A percentile compares a stretch with the other conserved stretches of the same genome.
These are phyloP conservation scores for Mycena haematopus DNA, from an alignment of 768 basidiomycete species.

Conservation along the genomic window DNA sequence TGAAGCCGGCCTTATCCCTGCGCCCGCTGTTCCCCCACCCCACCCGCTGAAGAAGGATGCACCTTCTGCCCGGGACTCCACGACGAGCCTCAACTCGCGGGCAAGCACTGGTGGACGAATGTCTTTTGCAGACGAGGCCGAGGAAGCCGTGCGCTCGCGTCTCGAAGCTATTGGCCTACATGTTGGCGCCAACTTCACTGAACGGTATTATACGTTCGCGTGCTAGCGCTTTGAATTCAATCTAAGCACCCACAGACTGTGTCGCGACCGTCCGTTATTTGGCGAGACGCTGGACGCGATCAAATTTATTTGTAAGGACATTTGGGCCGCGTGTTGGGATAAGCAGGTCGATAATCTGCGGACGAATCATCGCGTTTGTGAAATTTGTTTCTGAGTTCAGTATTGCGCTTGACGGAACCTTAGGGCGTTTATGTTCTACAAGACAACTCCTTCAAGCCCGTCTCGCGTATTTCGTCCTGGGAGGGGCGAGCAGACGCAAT, in stretches of 20 bases:
- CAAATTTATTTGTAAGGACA: constrained; percentile 95
- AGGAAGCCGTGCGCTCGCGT: constrained; percentile 69
- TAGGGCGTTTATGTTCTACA: constrained; percentile 95
- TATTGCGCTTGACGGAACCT: not conserved
- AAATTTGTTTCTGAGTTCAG: not conserved
- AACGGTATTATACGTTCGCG: constrained; percentile 67
- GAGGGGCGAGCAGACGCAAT: constrained; percentile 78
- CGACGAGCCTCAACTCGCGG: constrained; percentile 49
- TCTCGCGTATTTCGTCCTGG: constrained; percentile 81
- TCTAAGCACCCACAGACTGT: constrained; percentile 56
- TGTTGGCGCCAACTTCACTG: constrained; percentile 85
- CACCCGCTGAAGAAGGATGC: constrained; percentile 46
- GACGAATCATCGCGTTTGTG: constrained; percentile 87
- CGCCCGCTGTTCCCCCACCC: constrained; percentile 48
- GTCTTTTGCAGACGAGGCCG: constrained; percentile 64
- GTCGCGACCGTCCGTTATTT: constrained; percentile 76
- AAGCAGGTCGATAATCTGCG: constrained; percentile 96
- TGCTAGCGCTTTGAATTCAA: not conserved
- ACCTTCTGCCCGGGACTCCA: constrained; percentile 48
- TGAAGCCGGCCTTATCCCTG: constrained; percentile 72
- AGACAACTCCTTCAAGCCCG: constrained; percentile 89
- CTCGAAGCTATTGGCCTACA: constrained; percentile 86
- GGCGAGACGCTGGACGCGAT: constrained; percentile 86
- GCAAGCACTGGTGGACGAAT: constrained; percentile 43
- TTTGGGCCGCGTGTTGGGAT: constrained; percentile 93